Evolutionary conservation across 352 stramenopile genomes (phyloP).

Genomic region (Phytopythium litorale): DNA sequence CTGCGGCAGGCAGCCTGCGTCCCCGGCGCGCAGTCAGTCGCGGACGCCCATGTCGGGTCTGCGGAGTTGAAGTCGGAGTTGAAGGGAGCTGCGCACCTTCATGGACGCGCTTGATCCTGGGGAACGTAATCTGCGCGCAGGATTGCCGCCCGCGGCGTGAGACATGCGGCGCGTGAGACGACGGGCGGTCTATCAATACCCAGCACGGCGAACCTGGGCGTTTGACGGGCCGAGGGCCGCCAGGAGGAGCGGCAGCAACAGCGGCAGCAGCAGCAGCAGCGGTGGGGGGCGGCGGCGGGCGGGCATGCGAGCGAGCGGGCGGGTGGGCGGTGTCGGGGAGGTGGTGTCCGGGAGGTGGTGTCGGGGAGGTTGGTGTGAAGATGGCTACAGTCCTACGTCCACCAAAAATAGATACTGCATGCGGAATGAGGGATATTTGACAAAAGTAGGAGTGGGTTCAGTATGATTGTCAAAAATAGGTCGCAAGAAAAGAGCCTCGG

Average conservation of each 20-base stretch:
- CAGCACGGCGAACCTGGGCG: background rate
- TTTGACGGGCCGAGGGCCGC: background rate
- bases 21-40: background rate
- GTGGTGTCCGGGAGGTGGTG: too few species aligned
- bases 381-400: background rate
- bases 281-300: slow-evolving; percentile 9
- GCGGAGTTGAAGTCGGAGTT: background rate
- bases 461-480: too few species aligned
- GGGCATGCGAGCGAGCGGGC: slow-evolving; percentile 10
- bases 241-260: slow-evolving; percentile 12
- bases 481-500: too few species aligned
- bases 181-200: too few species aligned
- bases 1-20: slow-evolving; percentile 38
- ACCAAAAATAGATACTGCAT: too few species aligned
- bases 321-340: too few species aligned
- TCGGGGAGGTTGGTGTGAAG: too few species aligned
- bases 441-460: too few species aligned
- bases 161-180: slow-evolving; percentile 1
- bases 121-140: slow-evolving; percentile 8
- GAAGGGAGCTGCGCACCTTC: slow-evolving; percentile 3
- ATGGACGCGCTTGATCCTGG: slow-evolving; percentile 6
- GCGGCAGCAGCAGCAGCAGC: slow-evolving; percentile 8
- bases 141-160: background rate
- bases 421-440: too few species aligned
- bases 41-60: too few species aligned